These are phyloP conservation scores for Corrigiola litoralis DNA, from an alignment of 179 eudicot genomes.

Conservation along the genomic window DNA sequence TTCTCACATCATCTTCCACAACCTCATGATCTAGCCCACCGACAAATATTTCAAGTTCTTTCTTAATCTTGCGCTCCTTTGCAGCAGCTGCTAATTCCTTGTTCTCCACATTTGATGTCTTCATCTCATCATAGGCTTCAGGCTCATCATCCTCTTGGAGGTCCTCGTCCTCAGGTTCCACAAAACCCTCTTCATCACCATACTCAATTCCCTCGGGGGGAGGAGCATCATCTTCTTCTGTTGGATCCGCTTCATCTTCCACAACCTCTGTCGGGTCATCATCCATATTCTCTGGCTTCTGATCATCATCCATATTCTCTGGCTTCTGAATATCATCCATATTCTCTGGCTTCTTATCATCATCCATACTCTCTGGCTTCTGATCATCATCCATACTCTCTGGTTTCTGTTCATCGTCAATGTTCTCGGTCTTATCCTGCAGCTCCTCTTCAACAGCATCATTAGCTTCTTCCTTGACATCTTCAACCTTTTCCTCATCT, in stretches of 20 bases:
- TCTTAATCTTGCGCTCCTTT: constrained; percentile 64
- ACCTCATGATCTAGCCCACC: constrained; percentile 82
- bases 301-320: constrained; percentile 27
- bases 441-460: constrained; percentile 10
- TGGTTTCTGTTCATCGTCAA: constrained; percentile 26
- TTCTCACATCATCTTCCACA: constrained; percentile 63
- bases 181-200: constrained; percentile 46
- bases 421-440: constrained; percentile 18
- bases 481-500: constrained; percentile 19
- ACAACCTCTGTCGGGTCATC: constrained; percentile 22
- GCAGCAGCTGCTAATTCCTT: constrained; percentile 56
- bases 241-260: constrained; percentile 26
- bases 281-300: constrained; percentile 27
- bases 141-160: constrained; percentile 39
- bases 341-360: constrained; percentile 17
- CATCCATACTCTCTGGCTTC: constrained; percentile 28
- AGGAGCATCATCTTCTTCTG: constrained; percentile 29
- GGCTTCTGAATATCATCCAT: constrained; percentile 20
- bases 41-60: constrained; percentile 79
- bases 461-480: constrained; percentile 5
- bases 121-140: constrained; percentile 36
- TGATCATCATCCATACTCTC: constrained; percentile 13
- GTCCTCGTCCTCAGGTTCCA: constrained; percentile 55
- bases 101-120: constrained; percentile 41
- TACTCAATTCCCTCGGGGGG: constrained; percentile 31